phyloP scores from a whole-genome alignment of 1,284 basidiomycete species.

The Puccinia hordei region DNA sequence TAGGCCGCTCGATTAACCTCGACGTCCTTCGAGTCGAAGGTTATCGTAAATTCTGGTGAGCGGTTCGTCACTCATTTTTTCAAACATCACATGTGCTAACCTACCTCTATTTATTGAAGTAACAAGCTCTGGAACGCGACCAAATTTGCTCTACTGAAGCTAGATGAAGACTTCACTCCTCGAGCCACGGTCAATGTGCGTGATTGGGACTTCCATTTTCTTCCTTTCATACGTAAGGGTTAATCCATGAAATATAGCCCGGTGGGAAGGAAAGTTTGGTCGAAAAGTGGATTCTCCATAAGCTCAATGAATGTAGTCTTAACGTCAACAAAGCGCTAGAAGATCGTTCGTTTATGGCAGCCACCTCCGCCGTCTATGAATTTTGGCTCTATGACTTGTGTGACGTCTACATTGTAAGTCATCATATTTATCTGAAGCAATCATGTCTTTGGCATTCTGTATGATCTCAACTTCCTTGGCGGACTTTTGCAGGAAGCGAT shows the following conservation, averaged over 20 bases:
- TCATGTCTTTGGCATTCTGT: background rate
- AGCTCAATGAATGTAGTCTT: slow-evolving; percentile 77
- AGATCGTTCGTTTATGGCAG: slow-evolving; percentile 88
- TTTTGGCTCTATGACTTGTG: slow-evolving; percentile 99
- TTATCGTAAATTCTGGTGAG: slow-evolving; percentile 72
- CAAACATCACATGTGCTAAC: background rate
- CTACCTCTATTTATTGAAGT: slow-evolving; percentile 69
- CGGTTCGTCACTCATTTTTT: background rate
- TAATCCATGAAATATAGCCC: slow-evolving; percentile 68
- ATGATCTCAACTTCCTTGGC: background rate
- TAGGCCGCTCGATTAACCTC: slow-evolving; percentile 89
- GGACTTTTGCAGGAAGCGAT: slow-evolving; percentile 75
- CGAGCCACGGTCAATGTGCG: slow-evolving; percentile 69
- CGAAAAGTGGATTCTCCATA: slow-evolving; percentile 94
- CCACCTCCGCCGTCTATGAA: slow-evolving; percentile 80
- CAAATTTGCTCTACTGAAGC: slow-evolving; percentile 94
- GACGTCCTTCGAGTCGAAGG: slow-evolving; percentile 97
- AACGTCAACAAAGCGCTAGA: slow-evolving; percentile 76
- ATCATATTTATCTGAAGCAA: background rate
- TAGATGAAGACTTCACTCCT: slow-evolving; percentile 80
- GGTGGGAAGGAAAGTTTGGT: slow-evolving; percentile 87
- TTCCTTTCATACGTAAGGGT: background rate
- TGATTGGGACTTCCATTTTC: background rate
- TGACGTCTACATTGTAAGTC: slow-evolving; percentile 90
- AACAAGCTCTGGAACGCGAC: slow-evolving; percentile 99